Percentiles rank a stretch among this genome's conserved stretches.
Conservation (phyloP, 202 grass and related monocot genomes). For the Schoenoplectus triqueter region DNA sequence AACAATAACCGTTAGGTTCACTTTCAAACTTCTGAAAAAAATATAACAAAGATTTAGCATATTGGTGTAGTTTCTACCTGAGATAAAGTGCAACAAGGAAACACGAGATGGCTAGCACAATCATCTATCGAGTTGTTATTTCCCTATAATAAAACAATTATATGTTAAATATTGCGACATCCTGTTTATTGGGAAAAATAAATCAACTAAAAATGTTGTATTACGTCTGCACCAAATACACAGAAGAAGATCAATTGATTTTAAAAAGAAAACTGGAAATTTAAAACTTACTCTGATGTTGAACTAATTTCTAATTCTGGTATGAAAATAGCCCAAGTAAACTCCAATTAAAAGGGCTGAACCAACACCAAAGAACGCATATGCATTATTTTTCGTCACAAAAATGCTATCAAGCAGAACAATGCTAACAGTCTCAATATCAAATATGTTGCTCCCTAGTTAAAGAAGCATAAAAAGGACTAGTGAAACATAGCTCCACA, state of each 20-base stretch:
- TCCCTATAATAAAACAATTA: slow-evolving; percentile 55
- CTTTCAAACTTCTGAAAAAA: background rate
- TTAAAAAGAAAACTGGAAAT: slow-evolving; percentile 30
- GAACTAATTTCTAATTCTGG: slow-evolving; percentile 84
- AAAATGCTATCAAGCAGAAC: slow-evolving; percentile 78
- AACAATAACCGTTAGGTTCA: slow-evolving; percentile 38
- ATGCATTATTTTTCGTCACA: slow-evolving; percentile 61
- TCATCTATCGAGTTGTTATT: slow-evolving; percentile 81
- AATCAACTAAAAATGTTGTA: slow-evolving; percentile 21
- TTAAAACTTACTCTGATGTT: slow-evolving; percentile 75
- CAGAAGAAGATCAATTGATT: slow-evolving; percentile 15
- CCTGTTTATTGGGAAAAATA: background rate
- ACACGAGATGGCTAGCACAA: slow-evolving; percentile 88
- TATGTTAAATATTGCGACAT: background rate
- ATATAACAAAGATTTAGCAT: background rate
- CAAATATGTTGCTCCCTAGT: slow-evolving; percentile 72
- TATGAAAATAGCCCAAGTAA: slow-evolving; percentile 87
- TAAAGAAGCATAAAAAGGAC: slow-evolving; percentile 9
- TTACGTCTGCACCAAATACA: slow-evolving; percentile 18
- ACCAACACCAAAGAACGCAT: slow-evolving; percentile 72
- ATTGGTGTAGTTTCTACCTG: slow-evolving; percentile 57
- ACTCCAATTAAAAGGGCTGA: slow-evolving; percentile 64
- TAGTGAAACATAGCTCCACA: background rate
- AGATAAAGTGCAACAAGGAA: slow-evolving; percentile 83
- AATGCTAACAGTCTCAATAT: slow-evolving; percentile 56